A percentile compares a stretch with the other conserved stretches of the same genome.
phyloP scores from a whole-genome alignment of 306 rosid genomes.

The Malus asiatica region DNA sequence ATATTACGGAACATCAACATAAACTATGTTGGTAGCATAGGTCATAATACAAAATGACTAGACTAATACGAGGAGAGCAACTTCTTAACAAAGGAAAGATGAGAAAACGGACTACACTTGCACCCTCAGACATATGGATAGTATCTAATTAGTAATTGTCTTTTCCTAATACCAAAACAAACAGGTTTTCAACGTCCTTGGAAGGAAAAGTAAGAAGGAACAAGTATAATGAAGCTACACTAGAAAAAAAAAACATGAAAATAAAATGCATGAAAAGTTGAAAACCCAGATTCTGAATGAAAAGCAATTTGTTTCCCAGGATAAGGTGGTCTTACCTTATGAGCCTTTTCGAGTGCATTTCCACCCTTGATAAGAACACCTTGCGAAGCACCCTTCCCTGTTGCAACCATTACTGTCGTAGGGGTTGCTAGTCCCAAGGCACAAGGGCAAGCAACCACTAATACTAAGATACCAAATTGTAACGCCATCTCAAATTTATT shows the following conservation, averaged over 20 bases:
- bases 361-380: constrained; percentile 97
- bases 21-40: not conserved
- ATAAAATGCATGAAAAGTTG: not conserved
- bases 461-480: constrained; percentile 80
- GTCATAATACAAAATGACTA: not conserved
- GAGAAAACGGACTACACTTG: not conserved
- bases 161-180: not conserved
- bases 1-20: not conserved
- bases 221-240: not conserved
- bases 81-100: not conserved
- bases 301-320: not conserved
- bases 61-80: not conserved
- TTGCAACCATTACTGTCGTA: constrained; percentile 92
- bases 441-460: constrained; percentile 95
- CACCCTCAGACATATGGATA: not conserved
- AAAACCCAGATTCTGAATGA: not conserved
- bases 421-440: constrained; percentile 92
- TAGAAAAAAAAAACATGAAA: not conserved
- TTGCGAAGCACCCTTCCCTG: constrained; percentile 82
- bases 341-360: constrained; percentile 88
- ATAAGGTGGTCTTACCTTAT: constrained; percentile 47
- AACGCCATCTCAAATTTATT: constrained; percentile 85
- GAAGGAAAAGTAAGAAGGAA: not conserved
- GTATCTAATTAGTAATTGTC: not conserved
- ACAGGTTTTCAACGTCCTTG: not conserved